Evolutionary conservation across 129 eudicot genomes (phyloP).

Genomic region (Artemisia annua): DNA sequence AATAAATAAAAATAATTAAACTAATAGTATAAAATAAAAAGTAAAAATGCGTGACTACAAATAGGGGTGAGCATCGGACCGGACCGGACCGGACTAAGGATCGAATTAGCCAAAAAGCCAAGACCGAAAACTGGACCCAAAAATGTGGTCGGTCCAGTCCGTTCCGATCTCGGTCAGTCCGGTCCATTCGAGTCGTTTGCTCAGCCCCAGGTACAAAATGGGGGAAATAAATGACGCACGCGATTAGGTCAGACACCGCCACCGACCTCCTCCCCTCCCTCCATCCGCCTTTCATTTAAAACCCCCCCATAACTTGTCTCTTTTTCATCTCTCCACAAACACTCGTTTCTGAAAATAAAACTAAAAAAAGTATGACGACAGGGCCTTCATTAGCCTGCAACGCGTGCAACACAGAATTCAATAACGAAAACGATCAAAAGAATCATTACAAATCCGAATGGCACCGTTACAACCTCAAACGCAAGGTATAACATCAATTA

Average conservation of each 20-base stretch:
- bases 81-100: too few species aligned
- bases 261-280: neutral
- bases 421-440: conserved; percentile 56
- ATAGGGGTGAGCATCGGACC: too few species aligned
- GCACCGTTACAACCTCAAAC: conserved; percentile 98
- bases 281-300: neutral
- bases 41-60: too few species aligned
- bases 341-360: neutral
- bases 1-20: too few species aligned
- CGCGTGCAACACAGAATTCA: conserved; percentile 75
- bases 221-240: neutral
- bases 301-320: neutral
- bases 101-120: too few species aligned
- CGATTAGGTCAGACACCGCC: neutral
- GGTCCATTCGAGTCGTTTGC: too few species aligned
- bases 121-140: too few species aligned
- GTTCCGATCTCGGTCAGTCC: too few species aligned
- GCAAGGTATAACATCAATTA: conserved; percentile 55
- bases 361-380: neutral
- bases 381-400: conserved; percentile 37
- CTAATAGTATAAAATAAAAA: too few species aligned
- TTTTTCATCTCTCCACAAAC: too few species aligned
- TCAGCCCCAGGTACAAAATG: neutral
- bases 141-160: too few species aligned
- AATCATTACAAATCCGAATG: conserved; percentile 91